These are phyloP conservation scores for Pyricularia sp. DNA, from an alignment of 2,329 filamentous ascomycete species.

Conservation along the genomic window DNA sequence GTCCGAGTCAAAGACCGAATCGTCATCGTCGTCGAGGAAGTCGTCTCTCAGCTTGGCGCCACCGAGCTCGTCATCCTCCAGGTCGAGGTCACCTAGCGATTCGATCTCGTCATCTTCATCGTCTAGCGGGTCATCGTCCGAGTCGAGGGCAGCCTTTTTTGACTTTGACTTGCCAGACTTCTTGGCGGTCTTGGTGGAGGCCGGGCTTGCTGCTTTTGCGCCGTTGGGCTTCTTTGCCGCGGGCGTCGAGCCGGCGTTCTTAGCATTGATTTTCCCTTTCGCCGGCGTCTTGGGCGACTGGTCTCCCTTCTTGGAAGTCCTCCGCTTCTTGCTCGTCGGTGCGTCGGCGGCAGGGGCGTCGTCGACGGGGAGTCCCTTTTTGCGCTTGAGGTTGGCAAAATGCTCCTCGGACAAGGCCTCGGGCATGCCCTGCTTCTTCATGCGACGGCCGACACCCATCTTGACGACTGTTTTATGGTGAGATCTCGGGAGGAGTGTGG, in stretches of 20 bases:
- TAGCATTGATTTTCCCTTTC: constrained; percentile 23
- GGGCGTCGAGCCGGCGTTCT: constrained; percentile 19
- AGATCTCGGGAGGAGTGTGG: background rate
- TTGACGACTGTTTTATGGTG: background rate
- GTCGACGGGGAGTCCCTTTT: constrained; percentile 61
- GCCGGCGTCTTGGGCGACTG: constrained; percentile 22
- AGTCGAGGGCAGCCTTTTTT: constrained; percentile 15
- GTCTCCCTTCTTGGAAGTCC: constrained; percentile 24
- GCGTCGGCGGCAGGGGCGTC: constrained; percentile 38
- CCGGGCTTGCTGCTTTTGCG: constrained; percentile 14
- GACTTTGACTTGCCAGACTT: constrained; percentile 2
- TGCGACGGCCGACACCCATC: constrained; percentile 61
- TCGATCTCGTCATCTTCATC: constrained; percentile 33
- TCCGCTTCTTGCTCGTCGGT: constrained; percentile 49
- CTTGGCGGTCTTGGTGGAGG: constrained; percentile 17
- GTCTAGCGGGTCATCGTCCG: constrained; percentile 34
- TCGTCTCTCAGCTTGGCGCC: constrained; percentile 40
- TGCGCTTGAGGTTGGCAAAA: constrained; percentile 74
- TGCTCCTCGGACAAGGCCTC: constrained; percentile 72
- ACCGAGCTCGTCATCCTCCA: constrained; percentile 29
- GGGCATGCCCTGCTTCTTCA: constrained; percentile 91
- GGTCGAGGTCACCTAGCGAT: constrained; percentile 33
- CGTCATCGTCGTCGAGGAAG: constrained; percentile 49
- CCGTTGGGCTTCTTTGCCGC: constrained; percentile 22
- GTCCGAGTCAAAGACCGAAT: constrained; percentile 65